Percentiles rank a stretch among this genome's conserved stretches.
Conservation (phyloP, 306 rosid species). For the Bauhinia variegata region DNA sequence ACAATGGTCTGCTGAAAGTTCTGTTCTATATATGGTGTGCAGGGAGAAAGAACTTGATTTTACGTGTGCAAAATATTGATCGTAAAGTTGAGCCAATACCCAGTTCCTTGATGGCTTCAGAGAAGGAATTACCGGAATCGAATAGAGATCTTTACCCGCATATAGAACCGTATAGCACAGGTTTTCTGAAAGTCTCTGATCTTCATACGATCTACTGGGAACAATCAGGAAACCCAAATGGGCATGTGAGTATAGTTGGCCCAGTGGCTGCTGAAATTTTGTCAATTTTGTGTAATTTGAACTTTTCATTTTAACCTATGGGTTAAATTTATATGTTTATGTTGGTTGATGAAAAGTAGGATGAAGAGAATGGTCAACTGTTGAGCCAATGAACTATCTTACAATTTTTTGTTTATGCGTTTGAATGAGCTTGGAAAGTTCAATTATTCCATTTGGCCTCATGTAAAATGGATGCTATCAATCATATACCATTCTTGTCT, state of each 20-base stretch:
- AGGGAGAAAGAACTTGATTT: conserved; percentile 48
- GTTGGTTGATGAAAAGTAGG: conserved; percentile 22
- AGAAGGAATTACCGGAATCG: conserved; percentile 45
- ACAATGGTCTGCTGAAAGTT: conserved; percentile 31
- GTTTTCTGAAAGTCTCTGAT: conserved; percentile 79
- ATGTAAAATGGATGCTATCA: conserved; percentile 4
- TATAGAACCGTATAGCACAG: conserved; percentile 69
- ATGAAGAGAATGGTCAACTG: conserved; percentile 11
- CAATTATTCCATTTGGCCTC: conserved; percentile 11
- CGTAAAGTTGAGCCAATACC: conserved; percentile 43
- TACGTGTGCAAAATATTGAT: conserved; percentile 44
- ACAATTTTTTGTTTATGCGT: conserved; percentile 25
- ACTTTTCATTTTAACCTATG: neutral
- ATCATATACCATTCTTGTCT: neutral
- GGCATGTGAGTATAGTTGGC: conserved; percentile 67
- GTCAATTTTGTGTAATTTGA: neutral
- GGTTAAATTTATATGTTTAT: conserved; percentile 15
- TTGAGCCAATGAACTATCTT: conserved; percentile 13
- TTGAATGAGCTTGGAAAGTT: conserved; percentile 15
- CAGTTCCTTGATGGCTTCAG: conserved; percentile 59
- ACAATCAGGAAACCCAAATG: conserved; percentile 85
- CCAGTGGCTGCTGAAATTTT: conserved; percentile 1
- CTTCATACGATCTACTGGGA: conserved; percentile 86
- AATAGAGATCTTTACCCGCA: conserved; percentile 59
- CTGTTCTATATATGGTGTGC: conserved; percentile 19